A percentile compares a stretch with the other conserved stretches of the same genome.
phyloP scores from a whole-genome alignment of 2,329 filamentous ascomycete genomes.

The Gliomastix tumulicola region DNA sequence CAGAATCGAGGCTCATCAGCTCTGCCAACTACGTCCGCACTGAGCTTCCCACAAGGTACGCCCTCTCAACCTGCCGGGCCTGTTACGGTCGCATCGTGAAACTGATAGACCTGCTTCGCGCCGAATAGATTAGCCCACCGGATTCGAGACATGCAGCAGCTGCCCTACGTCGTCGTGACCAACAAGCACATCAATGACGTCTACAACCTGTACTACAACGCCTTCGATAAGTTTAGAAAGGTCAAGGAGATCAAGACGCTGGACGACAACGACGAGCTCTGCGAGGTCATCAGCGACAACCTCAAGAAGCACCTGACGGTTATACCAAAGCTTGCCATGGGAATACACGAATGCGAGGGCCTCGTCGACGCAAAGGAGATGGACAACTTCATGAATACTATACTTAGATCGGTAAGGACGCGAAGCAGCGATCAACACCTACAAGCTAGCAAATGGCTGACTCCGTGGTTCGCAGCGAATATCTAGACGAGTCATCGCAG shows the following conservation, averaged over 20 bases:
- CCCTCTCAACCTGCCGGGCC: neutral
- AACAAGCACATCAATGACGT: constrained; percentile 91
- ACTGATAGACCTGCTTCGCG: neutral
- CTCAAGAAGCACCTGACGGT: constrained; percentile 85
- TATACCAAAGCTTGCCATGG: constrained; percentile 91
- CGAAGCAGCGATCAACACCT: neutral
- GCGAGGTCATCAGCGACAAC: constrained; percentile 70
- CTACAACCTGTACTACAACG: constrained; percentile 93
- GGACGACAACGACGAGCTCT: constrained; percentile 85
- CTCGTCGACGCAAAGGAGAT: constrained; percentile 75
- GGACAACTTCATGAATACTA: constrained; percentile 92
- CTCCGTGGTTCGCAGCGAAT: constrained; percentile 59
- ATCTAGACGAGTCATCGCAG: constrained; percentile 90
- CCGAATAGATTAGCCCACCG: constrained; percentile 73
- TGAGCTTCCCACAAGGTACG: constrained; percentile 77
- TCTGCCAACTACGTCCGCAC: constrained; percentile 97
- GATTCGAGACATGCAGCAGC: constrained; percentile 91
- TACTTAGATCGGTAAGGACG: constrained; percentile 70
- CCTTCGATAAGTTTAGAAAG: constrained; percentile 87
- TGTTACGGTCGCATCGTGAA: neutral
- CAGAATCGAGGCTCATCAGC: constrained; percentile 80
- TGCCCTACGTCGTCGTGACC: constrained; percentile 94
- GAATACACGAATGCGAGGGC: constrained; percentile 82
- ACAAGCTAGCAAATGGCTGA: too few species aligned
- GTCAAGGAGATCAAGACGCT: constrained; percentile 76